Percentiles rank a stretch among this genome's conserved stretches.
Evolutionary conservation across 2,329 filamentous ascomycete species (phyloP).

Genomic region (Aspergillus brunneoviolaceus): DNA sequence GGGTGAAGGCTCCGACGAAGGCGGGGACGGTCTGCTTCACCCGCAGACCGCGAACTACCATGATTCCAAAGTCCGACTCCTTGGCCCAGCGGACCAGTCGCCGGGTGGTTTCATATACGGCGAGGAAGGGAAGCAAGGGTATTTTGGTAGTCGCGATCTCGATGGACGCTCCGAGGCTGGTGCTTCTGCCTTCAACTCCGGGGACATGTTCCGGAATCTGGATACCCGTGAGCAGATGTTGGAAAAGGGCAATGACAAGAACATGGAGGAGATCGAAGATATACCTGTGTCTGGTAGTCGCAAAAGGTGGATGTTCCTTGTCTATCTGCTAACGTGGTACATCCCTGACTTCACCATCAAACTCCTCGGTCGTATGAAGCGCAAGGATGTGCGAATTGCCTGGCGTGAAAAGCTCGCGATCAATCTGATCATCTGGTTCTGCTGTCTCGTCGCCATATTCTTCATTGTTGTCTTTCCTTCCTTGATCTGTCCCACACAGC

Average conservation of each 20-base stretch:
- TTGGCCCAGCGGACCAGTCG: conserved; percentile 47
- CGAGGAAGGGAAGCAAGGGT: conserved; percentile 74
- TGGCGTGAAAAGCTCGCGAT: conserved; percentile 98
- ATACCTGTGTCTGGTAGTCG: conserved; percentile 73
- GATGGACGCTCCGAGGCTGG: conserved; percentile 90
- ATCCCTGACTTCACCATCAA: conserved; percentile 82
- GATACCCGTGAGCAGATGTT: conserved; percentile 93
- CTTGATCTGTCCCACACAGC: conserved; percentile 85
- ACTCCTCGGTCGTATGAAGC: conserved; percentile 76
- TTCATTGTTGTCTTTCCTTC: conserved; percentile 86
- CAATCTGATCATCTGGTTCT: conserved; percentile 94
- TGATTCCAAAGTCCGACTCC: conserved; percentile 57
- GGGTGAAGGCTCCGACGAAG: conserved; percentile 52
- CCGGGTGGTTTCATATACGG: conserved; percentile 65
- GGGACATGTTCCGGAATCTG: conserved; percentile 97
- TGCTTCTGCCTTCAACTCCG: conserved; percentile 82
- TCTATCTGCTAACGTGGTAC: conserved; percentile 81
- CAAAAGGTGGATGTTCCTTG: conserved; percentile 85
- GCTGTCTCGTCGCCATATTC: conserved; percentile 75
- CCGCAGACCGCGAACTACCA: conserved; percentile 39
- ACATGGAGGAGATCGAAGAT: conserved; percentile 87
- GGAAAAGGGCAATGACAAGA: conserved; percentile 89
- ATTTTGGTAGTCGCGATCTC: conserved; percentile 76
- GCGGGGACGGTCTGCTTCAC: conserved; percentile 62
- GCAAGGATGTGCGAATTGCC: conserved; percentile 86